Percentiles rank a stretch among this genome's conserved stretches.
Evolutionary conservation across 73 alveolate species (phyloP).

Genomic region (Paramecium tetraurelia): DNA sequence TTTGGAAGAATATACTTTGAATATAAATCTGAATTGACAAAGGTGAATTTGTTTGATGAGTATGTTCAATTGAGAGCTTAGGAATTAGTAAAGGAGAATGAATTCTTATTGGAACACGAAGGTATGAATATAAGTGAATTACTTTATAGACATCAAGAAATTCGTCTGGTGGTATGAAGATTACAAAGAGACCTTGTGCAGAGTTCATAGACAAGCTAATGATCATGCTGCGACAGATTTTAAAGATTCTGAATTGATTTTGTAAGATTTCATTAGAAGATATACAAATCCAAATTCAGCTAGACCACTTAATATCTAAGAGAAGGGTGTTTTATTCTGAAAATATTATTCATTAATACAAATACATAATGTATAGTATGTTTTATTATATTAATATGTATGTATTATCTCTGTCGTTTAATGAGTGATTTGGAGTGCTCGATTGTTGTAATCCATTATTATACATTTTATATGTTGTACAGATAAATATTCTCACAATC

Average conservation of each 20-base stretch:
- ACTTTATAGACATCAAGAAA: conserved; percentile 66
- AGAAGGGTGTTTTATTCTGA: conserved; percentile 42
- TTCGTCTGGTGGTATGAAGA: conserved; percentile 87
- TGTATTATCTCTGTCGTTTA: no score
- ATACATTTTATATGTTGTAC: background rate
- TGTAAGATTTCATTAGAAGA: conserved; percentile 84
- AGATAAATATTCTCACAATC: background rate
- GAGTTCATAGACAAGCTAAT: conserved; percentile 88
- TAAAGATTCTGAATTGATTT: conserved; percentile 80
- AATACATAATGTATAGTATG: background rate
- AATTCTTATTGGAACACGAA: conserved; percentile 71
- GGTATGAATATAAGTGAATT: background rate
- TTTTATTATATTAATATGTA: background rate
- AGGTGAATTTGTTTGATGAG: conserved; percentile 83
- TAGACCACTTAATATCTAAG: conserved; percentile 64
- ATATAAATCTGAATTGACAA: conserved; percentile 69
- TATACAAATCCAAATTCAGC: conserved; percentile 79
- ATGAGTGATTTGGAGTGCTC: background rate
- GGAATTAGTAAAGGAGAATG: conserved; percentile 81
- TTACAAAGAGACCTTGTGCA: conserved; percentile 76
- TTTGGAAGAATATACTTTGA: conserved; percentile 57
- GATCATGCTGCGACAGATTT: conserved; percentile 83
- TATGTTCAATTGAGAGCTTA: conserved; percentile 85
- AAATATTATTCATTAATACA: background rate
- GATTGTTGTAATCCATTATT: background rate